Conservation (phyloP, 306 rosid genomes). For the Castanea sativa region DNA sequence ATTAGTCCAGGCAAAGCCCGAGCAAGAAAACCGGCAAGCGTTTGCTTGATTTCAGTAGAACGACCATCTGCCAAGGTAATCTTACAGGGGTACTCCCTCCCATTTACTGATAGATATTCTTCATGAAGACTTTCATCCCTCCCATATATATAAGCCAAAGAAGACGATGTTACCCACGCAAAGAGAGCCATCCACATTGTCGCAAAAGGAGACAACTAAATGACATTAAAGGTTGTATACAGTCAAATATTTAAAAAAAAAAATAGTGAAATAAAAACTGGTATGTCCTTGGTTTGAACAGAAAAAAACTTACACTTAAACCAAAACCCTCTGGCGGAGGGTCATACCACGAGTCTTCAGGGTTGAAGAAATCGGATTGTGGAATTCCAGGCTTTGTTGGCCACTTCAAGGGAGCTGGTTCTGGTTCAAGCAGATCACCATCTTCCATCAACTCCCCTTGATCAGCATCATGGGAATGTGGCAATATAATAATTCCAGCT, state of each 20-base stretch:
- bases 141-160: constrained; percentile 81
- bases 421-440: constrained; percentile 45
- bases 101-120: constrained; percentile 62
- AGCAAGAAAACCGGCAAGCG: constrained; percentile 77
- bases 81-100: constrained; percentile 67
- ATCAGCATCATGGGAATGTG: constrained; percentile 34
- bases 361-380: constrained; percentile 52
- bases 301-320: constrained; percentile 52
- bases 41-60: constrained; percentile 82
- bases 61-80: constrained; percentile 76
- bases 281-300: background rate
- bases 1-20: constrained; percentile 82
- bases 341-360: constrained; percentile 80
- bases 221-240: constrained; percentile 13
- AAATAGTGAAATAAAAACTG: background rate
- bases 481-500: constrained; percentile 78
- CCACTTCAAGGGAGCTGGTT: constrained; percentile 55
- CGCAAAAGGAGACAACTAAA: constrained; percentile 89
- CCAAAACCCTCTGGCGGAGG: constrained; percentile 82
- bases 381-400: constrained; percentile 59
- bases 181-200: constrained; percentile 83
- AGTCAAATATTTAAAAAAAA: background rate
- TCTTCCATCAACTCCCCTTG: constrained; percentile 36
- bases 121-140: constrained; percentile 79
- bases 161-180: constrained; percentile 75